Base-by-base conservation (phyloP, 164 flowering plant genomes). In the Taxillus chinensis region DNA sequence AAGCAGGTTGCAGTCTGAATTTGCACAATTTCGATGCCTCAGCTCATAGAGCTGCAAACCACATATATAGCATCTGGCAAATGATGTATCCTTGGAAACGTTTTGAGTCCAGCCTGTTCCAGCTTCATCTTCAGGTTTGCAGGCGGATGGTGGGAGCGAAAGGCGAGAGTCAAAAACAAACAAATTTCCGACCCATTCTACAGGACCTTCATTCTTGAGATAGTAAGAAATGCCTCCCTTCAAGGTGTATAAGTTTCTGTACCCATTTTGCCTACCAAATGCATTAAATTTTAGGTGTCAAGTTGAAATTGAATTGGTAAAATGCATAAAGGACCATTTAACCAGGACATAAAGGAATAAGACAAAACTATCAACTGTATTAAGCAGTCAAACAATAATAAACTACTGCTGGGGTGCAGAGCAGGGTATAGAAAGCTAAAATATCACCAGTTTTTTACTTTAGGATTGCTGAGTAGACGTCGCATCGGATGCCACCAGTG, bases 401-500 rank as follows among this genome's bases (percentile, higher is more conserved):
- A 43, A 43, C 7, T 27, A 43, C 8, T 5, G 46, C 10, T 43
- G 7, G 46, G 10, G 10, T 43, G 51, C 13, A 14, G 51, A 12
- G 14, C 4, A 12, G 11, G 51, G 51, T 43, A 12, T 0, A 48
- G 51, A n/a, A 17, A 12, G 40, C 50, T 17, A 17, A 38, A 45
- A 56, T 53, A 14, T n/a, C 10, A 51, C 54, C 7, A 43, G 50
- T 15, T 5, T 41, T 52, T 41, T 65, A 79, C 98, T 96, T 88
- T 46, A 93, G 84, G 49, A 93, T 82, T 48, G 90, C 71, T 41
- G 98, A 93, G 78, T 93, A 93, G 39, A 93, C 86, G 64, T 93
- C 97, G 64, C 98, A 90, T 4, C 97, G 89, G 61, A 93, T 93
- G 16, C 98, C 97, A 68, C 98, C 98, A 1, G 97, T 90, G 69